Base-by-base conservation (phyloP, 2,329 filamentous ascomycete genomes). In the Diaporthe helianthi region DNA sequence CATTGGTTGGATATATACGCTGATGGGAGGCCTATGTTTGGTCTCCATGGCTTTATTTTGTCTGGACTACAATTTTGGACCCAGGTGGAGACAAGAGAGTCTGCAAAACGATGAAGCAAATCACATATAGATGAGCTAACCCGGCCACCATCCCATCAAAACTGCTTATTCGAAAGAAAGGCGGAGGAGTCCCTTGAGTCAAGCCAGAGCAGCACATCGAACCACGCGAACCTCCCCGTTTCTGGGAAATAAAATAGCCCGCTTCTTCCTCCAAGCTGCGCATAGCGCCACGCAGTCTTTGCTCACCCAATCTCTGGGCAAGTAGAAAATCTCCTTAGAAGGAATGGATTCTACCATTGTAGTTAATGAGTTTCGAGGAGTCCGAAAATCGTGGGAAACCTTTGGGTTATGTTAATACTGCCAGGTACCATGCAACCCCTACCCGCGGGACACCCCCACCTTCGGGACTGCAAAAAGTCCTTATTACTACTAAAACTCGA, bases 241-340 rank as follows among this genome's bases (percentile, higher is more conserved):
- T 36, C 53, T 58, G n/a, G 53, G 53, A 12, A 29, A 65, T 29
- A 29, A 46, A 52, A 36, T 46, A 12, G 61, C 44, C 33, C 29
- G 36, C 44, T 52, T 47, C 61, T 26, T 38, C 31, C 5, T 41
- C 36, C 31, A 52, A 31, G 12, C 15, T n/a, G 26, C 12, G 31
- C 47, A 65, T 15, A 49, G 19, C 36, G 17, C 51, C 49, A 71
- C 71, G 41, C 73, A 73, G 22, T 65, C 46, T 38, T 60, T 73
- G 58, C 51, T 75, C 4, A 51, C 51, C 47, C 47, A 51, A 29
- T 51, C 24, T 13, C 58, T 19, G 4, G 38, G 41, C 15, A 63
- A 31, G 13, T 47, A 17, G 24, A 63, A 29, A 47, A 63, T n/a
- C 13, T 33, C 41, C 17, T 29, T 47, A 24, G 15, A 22, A 46